A percentile compares a stretch with the other conserved stretches of the same genome.
These are phyloP conservation scores for Colletotrichum echinochloae DNA, from an alignment of 2,329 filamentous ascomycete genomes.

Conservation along the genomic window DNA sequence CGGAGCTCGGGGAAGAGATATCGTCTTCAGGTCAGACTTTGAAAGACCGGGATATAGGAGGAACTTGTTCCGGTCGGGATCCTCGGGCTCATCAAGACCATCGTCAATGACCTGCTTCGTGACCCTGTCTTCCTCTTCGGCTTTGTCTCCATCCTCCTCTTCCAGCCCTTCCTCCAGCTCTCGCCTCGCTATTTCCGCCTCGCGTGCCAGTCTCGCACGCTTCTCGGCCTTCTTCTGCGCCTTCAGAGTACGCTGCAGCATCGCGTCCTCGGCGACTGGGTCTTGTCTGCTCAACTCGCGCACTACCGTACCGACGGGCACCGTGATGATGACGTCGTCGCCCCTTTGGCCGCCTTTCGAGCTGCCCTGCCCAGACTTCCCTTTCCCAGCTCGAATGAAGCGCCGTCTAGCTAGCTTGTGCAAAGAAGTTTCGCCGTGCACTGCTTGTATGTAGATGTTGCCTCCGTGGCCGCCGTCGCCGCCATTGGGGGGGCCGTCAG, in stretches of 20 bases:
- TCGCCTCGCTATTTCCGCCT: constrained; percentile 32
- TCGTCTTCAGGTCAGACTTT: constrained; percentile 72
- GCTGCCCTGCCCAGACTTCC: constrained; percentile 83
- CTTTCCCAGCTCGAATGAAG: constrained; percentile 78
- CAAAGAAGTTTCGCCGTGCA: constrained; percentile 89
- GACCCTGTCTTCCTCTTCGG: constrained; percentile 13
- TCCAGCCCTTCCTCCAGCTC: constrained; percentile 37
- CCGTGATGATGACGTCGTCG: constrained; percentile 87
- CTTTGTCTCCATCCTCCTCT: constrained; percentile 27
- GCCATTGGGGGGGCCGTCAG: constrained; percentile 91
- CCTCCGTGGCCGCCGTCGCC: constrained; percentile 94
- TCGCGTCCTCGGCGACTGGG: constrained; percentile 75
- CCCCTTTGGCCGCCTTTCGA: constrained; percentile 81
- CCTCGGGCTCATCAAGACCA: constrained; percentile 56
- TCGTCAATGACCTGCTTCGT: constrained; percentile 42
- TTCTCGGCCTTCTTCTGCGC: constrained; percentile 33
- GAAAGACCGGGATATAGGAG: constrained; percentile 84
- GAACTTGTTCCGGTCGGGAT: constrained; percentile 77
- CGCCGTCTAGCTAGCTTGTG: constrained; percentile 88
- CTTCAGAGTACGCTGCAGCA: constrained; percentile 43
- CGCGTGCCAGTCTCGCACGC: constrained; percentile 20
- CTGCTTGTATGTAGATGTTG: constrained; percentile 93
- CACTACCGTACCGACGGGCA: constrained; percentile 92
- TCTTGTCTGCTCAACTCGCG: constrained; percentile 84
- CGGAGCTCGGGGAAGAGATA: constrained; percentile 64